Base-by-base conservation (phyloP, 2,329 filamentous ascomycete genomes). In the Dryadomyces quercus-mongolicae region DNA sequence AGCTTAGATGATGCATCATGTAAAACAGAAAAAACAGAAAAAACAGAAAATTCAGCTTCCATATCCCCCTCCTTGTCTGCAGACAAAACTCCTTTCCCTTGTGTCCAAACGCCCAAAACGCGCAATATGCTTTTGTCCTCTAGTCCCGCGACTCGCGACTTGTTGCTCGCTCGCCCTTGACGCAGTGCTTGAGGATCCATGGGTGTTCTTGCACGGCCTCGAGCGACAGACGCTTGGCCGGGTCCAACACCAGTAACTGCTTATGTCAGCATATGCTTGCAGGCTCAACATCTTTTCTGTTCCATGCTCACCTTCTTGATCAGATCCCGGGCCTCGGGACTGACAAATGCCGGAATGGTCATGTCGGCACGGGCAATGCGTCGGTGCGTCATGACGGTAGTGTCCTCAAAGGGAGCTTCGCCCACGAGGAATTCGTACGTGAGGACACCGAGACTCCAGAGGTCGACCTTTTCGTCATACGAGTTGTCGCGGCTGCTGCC, bases 381-480 rank as follows among this genome's bases (percentile, higher is more conserved):
- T 62, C 88, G 77, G 62, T 95, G 90, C 25, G 93, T 98, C 88
- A 95, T 95, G 58, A 92, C 81, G 5, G 88, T 88, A 2, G 88
- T 93, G 64, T 97, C 93, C 69, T 98, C 93, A 64, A 98, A 98
- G 0, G 93, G 93, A 16, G 93, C 93, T 73, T 96, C 90, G 57
- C 93, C 93, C 38, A 95, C 88, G 56, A 98, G 71, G 63, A 98
- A 98, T 70, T 98, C 93, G 64, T 97, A 98, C 2, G 86, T 95
- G 70, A 98, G 70, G 21, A 97, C 93, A 22, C 93, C 93, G 64
- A 98, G 74, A 65, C 88, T 93, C 93, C 93, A 98, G 58, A 97
- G 72, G 66, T 98, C 93, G 36, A 98, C 88, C 73, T 96, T 97
- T 67, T 96, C 91, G 56, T 81, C 87, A 71, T 97, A 97, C 66